Evolutionary conservation across 2,329 filamentous ascomycete genomes (phyloP), one percentile per base, ranked within the genome.

Genomic region (Talaromyces rugulosus): DNA sequence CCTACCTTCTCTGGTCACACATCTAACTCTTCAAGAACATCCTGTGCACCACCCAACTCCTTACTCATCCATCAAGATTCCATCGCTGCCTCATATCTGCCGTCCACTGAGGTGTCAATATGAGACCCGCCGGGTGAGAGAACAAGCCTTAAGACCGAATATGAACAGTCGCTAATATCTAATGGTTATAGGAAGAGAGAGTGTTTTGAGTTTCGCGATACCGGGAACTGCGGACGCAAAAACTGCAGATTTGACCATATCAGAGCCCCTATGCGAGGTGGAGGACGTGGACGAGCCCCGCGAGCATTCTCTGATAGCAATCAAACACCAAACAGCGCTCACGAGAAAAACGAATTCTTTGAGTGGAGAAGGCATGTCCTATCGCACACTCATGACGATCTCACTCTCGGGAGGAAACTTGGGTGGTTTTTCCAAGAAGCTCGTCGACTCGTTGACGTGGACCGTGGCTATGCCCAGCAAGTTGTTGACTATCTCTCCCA

Each of bases 401-500:
- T 47, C n/a, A 8, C 62, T 8, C 51, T 60, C 16, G 60, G 60
- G 31, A 50, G 36, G 16, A 61, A 58, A 27, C 64, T 56, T 47
- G 60, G 59, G 9, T 16, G 27, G 12, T 67, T 76, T 28, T 74
- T 75, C 54, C 58, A 62, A 36, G 59, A 66, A 50, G 71, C 67
- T n/a, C 66, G 56, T 44, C 58, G 52, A 53, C 66, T 74, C 7
- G 66, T 74, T 33, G 62, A 69, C 3, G 58, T 62, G 4, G 66
- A 70, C 47, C 67, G 63, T 11, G 61, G 63, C 30, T 64, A 62
- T 0, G 57, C 68, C 8, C 73, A 76, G 53, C 63, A 70, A 28
- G 70, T 76, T 6, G 68, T 75, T 50, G 63, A 60, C 6, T 62
- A 54, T 33, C 68, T 76, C 4, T 63, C 74, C 9, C 64, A 52